Conservation (phyloP, 306 rosid species). For the Prunus campanulata region DNA sequence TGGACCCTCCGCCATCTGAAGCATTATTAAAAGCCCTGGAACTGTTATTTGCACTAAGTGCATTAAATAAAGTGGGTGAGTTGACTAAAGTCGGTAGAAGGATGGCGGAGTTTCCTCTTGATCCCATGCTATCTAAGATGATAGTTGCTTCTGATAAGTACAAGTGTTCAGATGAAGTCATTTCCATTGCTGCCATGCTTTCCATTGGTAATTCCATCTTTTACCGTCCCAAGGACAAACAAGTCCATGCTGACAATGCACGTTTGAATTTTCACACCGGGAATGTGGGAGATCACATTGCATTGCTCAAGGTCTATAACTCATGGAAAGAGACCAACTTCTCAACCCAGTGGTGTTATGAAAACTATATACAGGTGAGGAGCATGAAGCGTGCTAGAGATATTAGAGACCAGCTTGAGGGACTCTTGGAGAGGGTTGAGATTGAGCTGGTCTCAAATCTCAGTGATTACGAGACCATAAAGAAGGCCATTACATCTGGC, state of each 20-base stretch:
- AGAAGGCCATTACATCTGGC: slow-evolving; percentile 87
- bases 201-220: slow-evolving; percentile 89
- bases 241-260: slow-evolving; percentile 97
- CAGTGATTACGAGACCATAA: slow-evolving; percentile 67
- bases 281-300: slow-evolving; percentile 88
- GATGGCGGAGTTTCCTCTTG: slow-evolving; percentile 98
- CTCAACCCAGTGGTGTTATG: slow-evolving; percentile 97
- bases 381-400: slow-evolving; percentile 98
- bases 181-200: slow-evolving; percentile 90
- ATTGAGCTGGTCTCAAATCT: slow-evolving; percentile 65
- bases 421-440: slow-evolving; percentile 90
- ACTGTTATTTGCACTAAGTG: slow-evolving; percentile 80
- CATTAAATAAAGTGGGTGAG: slow-evolving; percentile 83
- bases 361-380: slow-evolving; percentile 94
- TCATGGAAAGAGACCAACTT: slow-evolving; percentile 98
- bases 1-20: slow-evolving; percentile 99
- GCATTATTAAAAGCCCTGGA: slow-evolving; percentile 90
- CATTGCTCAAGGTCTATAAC: slow-evolving; percentile 82
- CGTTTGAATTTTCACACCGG: slow-evolving; percentile 88
- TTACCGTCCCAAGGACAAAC: slow-evolving; percentile 98
- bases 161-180: slow-evolving; percentile 83
- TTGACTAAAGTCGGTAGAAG: slow-evolving; percentile 83
- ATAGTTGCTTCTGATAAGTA: slow-evolving; percentile 89
- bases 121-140: slow-evolving; percentile 92
- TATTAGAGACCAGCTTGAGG: slow-evolving; percentile 91